Evolutionary conservation across 176 grass and related monocot genomes (phyloP).

Genomic region (Poa pratensis): DNA sequence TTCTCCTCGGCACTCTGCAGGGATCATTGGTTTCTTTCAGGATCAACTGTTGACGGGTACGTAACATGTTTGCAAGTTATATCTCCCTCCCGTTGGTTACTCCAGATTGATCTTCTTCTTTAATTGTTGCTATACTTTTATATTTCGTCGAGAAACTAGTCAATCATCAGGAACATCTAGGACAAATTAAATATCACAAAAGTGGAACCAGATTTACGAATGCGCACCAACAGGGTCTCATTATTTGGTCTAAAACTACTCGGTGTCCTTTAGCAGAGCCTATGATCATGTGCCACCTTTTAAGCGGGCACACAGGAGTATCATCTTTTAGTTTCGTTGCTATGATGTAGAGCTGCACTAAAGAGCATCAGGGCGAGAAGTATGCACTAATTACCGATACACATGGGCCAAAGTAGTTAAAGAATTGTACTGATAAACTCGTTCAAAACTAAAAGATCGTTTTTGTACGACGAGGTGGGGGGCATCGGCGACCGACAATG

Average conservation of each 20-base stretch:
- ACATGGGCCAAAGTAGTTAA: conserved; percentile 36
- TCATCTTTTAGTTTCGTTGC: conserved; percentile 37
- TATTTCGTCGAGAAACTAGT: conserved; percentile 1
- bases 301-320: conserved; percentile 28
- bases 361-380: conserved; percentile 27
- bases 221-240: conserved; percentile 18
- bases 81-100: background rate
- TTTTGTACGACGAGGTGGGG: conserved; percentile 28
- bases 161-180: background rate
- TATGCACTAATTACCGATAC: background rate
- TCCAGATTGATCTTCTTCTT: conserved; percentile 4
- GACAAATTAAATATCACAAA: background rate
- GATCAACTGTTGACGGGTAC: conserved; percentile 35
- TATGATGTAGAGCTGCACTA: conserved; percentile 20
- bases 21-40: background rate
- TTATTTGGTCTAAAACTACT: conserved; percentile 37
- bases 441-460: background rate
- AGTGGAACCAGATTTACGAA: conserved; percentile 22
- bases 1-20: background rate
- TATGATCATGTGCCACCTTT: conserved; percentile 45
- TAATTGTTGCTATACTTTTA: background rate
- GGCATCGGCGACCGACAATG: conserved; percentile 35
- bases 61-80: conserved; percentile 28
- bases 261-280: conserved; percentile 18
- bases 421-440: background rate